These are phyloP conservation scores for Chalara sp. DNA, from an alignment of 2,329 filamentous ascomycete genomes.

Conservation along the genomic window DNA sequence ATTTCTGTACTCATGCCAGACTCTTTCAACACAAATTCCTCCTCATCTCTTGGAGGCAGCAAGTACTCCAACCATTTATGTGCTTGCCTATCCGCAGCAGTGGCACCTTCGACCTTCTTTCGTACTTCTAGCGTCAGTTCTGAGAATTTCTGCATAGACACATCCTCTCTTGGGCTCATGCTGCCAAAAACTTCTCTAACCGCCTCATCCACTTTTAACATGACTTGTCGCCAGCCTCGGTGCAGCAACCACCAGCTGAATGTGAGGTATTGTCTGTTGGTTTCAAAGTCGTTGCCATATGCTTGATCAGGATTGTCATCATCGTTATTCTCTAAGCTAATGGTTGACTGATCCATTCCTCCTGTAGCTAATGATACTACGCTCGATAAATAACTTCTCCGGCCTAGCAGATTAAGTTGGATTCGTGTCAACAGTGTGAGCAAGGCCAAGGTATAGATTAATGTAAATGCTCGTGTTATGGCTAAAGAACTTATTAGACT, in stretches of 20 bases:
- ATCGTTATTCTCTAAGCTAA: conserved; percentile 88
- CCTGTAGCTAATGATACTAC: conserved; percentile 86
- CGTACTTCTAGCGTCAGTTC: conserved; percentile 78
- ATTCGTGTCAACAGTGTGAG: conserved; percentile 89
- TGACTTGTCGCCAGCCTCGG: conserved; percentile 77
- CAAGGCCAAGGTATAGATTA: conserved; percentile 85
- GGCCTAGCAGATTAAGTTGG: conserved; percentile 92
- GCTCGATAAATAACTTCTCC: conserved; percentile 90
- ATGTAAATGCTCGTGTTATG: conserved; percentile 82
- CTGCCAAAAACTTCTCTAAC: conserved; percentile 87
- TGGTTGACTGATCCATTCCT: conserved; percentile 61
- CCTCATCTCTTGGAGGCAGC: conserved; percentile 71
- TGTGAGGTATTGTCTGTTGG: conserved; percentile 88
- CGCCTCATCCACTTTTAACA: conserved; percentile 74
- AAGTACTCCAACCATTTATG: conserved; percentile 71
- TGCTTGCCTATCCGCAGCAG: conserved; percentile 53
- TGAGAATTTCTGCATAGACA: conserved; percentile 73
- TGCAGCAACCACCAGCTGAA: conserved; percentile 99
- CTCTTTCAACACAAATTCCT: conserved; percentile 77
- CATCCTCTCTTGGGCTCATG: conserved; percentile 80
- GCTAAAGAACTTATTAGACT: conserved; percentile 42
- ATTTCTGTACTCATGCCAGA: conserved; percentile 60
- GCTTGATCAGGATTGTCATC: conserved; percentile 77
- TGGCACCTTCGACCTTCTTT: conserved; percentile 73
- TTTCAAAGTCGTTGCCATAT: conserved; percentile 91